These are phyloP conservation scores for Letharia lupina DNA, from an alignment of 495 filamentous ascomycete genomes.

Conservation along the genomic window DNA sequence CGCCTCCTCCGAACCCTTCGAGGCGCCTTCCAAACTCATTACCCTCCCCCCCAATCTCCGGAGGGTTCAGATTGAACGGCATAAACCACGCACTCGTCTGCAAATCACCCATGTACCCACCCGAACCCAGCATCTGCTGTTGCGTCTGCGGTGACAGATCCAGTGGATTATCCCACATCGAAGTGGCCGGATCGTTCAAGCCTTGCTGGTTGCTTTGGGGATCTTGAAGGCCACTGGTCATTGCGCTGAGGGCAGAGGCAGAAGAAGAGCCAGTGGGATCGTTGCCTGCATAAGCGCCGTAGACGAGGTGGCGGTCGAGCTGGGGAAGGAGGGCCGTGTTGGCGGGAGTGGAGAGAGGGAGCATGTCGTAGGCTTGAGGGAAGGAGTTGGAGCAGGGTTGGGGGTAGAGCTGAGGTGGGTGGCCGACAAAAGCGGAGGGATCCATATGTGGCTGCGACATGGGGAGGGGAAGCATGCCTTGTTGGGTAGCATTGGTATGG, in stretches of 20 bases:
- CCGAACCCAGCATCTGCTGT: slow-evolving; percentile 13
- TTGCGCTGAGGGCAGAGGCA: slow-evolving; percentile 20
- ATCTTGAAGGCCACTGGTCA: slow-evolving; percentile 17
- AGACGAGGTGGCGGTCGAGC: slow-evolving; percentile 70
- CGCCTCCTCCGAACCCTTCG: slow-evolving; percentile 1
- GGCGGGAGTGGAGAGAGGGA: slow-evolving; percentile 36
- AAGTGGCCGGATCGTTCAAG: slow-evolving; percentile 7
- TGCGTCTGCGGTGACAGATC: slow-evolving; percentile 15
- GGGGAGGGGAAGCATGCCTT: slow-evolving; percentile 31
- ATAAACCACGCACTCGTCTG: slow-evolving; percentile 82
- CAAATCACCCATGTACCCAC: slow-evolving; percentile 17
- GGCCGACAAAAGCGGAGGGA: slow-evolving; percentile 32
- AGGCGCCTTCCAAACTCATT: slow-evolving; percentile 29
- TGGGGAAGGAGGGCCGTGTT: slow-evolving; percentile 45
- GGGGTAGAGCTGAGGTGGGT: slow-evolving; percentile 23
- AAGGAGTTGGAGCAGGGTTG: slow-evolving; percentile 17
- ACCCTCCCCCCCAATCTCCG: slow-evolving; percentile 47
- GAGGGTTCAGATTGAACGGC: slow-evolving; percentile 85
- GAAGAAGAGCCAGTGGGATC: slow-evolving; percentile 37
- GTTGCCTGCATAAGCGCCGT: slow-evolving; percentile 63
- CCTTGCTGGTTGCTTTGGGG: slow-evolving; percentile 5
- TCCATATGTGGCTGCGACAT: slow-evolving; percentile 33
- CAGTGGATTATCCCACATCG: slow-evolving; percentile 17
- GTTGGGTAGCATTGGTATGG: slow-evolving; percentile 18
- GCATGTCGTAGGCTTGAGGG: slow-evolving; percentile 30